Conservation (phyloP, 441 rosid species). For the Erodium chrysanthum region DNA sequence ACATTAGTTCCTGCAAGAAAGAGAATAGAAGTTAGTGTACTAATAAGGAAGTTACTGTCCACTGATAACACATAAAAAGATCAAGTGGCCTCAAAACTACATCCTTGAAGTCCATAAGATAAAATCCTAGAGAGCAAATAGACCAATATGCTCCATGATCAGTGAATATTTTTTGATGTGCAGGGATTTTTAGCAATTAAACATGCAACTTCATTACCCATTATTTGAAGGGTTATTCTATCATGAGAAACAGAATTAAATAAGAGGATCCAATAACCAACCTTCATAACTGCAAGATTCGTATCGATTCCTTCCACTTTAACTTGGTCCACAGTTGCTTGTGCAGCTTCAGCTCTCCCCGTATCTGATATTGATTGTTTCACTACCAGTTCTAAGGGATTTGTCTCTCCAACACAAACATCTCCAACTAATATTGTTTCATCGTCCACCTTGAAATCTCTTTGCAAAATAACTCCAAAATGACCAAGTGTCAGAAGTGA, state of each 20-base stretch:
- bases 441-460: slow-evolving; percentile 31
- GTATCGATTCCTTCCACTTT: slow-evolving; percentile 92
- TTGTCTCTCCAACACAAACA: slow-evolving; percentile 66
- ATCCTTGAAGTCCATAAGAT: neutral
- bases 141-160: neutral
- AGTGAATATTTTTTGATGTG: no score
- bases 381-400: slow-evolving; percentile 66
- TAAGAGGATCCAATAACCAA: slow-evolving; percentile 19
- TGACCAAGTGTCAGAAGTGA: slow-evolving; percentile 46
- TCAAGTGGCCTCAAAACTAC: neutral
- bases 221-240: slow-evolving; percentile 11
- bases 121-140: neutral
- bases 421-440: slow-evolving; percentile 42
- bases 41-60: neutral
- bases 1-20: slow-evolving; percentile 54
- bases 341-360: slow-evolving; percentile 80
- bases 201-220: neutral
- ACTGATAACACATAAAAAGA: neutral
- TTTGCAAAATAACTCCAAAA: slow-evolving; percentile 50
- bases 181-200: slow-evolving; percentile 8
- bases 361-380: slow-evolving; percentile 57
- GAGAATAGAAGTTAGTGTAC: neutral
- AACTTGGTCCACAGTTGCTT: slow-evolving; percentile 81
- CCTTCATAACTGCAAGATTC: slow-evolving; percentile 82
- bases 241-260: slow-evolving; percentile 9